These are phyloP conservation scores for Carpinus viminea DNA, from an alignment of 306 rosid genomes.

Conservation along the genomic window DNA sequence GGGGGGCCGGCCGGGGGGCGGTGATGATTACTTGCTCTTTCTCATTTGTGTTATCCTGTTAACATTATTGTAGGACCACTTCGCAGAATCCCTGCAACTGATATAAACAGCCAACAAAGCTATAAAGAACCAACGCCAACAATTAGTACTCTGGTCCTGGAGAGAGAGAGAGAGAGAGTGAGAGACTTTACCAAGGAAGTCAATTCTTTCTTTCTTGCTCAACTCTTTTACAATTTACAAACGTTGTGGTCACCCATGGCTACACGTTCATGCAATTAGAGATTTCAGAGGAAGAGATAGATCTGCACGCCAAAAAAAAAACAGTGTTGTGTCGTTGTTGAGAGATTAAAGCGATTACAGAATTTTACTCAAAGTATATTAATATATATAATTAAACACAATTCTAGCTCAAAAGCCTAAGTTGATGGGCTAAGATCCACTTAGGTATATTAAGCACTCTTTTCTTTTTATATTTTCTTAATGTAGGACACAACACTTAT, in stretches of 20 bases:
- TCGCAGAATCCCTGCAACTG: conserved; percentile 50
- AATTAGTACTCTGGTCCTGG: conserved; percentile 54
- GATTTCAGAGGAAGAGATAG: conserved; percentile 20
- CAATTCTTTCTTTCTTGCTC: conserved; percentile 25
- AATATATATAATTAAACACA: no score
- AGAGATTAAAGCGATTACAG: no score
- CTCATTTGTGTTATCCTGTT: conserved; percentile 12
- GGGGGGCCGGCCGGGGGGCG: neutral
- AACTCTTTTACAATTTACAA: conserved; percentile 5
- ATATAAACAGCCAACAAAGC: conserved; percentile 64
- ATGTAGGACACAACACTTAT: no score
- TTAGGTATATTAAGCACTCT: no score
- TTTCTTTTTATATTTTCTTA: no score
- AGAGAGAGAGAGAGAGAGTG: conserved; percentile 46
- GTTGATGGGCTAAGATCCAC: no score
- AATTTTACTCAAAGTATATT: no score
- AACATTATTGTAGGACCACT: conserved; percentile 45
- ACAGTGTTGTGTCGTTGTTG: conserved; percentile 2
- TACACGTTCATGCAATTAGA: conserved; percentile 11
- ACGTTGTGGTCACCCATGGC: neutral
- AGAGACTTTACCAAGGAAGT: conserved; percentile 9
- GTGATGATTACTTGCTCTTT: neutral
- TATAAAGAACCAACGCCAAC: conserved; percentile 63
- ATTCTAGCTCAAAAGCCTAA: no score
- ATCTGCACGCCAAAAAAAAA: conserved; percentile 21